These are phyloP conservation scores for Kickxella alabastrina DNA, from an alignment of 192 early-diverging fungal genomes.

Conservation along the genomic window DNA sequence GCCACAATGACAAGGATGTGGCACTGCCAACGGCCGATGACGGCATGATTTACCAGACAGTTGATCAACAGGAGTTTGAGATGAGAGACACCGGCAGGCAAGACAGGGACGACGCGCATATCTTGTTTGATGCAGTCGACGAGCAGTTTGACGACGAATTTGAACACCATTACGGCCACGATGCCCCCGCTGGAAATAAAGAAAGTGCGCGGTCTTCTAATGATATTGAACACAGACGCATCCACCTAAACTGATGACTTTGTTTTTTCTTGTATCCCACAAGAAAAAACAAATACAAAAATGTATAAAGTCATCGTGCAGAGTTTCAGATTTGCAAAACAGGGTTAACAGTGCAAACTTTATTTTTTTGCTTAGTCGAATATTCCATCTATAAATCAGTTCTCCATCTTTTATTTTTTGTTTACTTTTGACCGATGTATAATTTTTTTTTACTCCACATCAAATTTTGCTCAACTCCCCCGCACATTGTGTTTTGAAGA, in stretches of 20 bases:
- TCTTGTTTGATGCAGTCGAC: slow-evolving; percentile 34
- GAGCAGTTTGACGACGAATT: slow-evolving; percentile 4
- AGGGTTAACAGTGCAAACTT: no score
- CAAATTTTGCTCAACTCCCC: no score
- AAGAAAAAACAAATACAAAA: not conserved
- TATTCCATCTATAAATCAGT: no score
- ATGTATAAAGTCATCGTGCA: not conserved
- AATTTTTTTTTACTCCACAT: no score
- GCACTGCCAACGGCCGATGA: slow-evolving; percentile 29
- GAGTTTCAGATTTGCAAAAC: not conserved
- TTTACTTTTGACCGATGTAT: no score
- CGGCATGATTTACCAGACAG: slow-evolving; percentile 27
- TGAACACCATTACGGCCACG: slow-evolving; percentile 1
- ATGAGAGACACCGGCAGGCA: not conserved
- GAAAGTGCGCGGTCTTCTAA: slow-evolving; percentile 19
- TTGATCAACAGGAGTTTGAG: slow-evolving; percentile 14
- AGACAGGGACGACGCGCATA: slow-evolving; percentile 11
- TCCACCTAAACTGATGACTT: slow-evolving; percentile 9
- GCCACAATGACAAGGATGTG: slow-evolving; percentile 14
- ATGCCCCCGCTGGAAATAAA: slow-evolving; percentile 1
- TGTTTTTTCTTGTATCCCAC: not conserved
- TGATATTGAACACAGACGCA: slow-evolving; percentile 31
- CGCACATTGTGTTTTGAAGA: no score
- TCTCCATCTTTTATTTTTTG: no score
- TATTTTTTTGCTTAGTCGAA: no score